Base-by-base conservation (phyloP, 2,329 filamentous ascomycete species). In the Apiospora malaysiana region DNA sequence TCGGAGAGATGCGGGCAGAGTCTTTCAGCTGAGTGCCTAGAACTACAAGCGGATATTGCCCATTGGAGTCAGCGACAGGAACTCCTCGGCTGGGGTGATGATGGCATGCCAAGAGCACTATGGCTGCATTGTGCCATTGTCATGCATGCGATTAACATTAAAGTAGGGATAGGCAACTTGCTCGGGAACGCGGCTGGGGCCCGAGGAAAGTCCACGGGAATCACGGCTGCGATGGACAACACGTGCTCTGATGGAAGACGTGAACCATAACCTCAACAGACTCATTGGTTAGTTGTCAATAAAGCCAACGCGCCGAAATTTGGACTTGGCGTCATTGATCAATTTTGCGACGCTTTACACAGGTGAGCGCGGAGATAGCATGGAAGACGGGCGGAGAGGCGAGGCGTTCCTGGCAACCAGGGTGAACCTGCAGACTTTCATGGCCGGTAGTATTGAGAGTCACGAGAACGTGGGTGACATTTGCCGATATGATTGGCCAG, bases 91-190 rank as follows among this genome's bases (percentile, higher is more conserved):
- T 63, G 56, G 32, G 56, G 32, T 63, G 27, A 63, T 63, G 56
- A 63, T 40, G 32, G 56, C 56, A 63, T 63, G 56, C 56, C 56
- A 63, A 63, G 56, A n/a, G 14, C 18, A 63, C 56, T 40, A 63
- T 32, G 56, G 21, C 56, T 63, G 56, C 18, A 63, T 40, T 40
- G 56, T 63, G 27, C 56, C 45, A 47, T 40, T 37, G 37, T 40
- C 37, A 8, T 63, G 56, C 32, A 40, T 40, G 56, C 32, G 21
- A 40, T 32, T n/a, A 32, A 14, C 56, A 40, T 63, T 63, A 10
- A 32, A 32, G 21, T 23, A 32, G 21, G 56, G 32, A 4, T 23
- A 21, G 32, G 18, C 37, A n/a, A 63, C 18, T 9, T 12, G 32
- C 32, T 63, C 18, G 18, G 56, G n/a, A 40, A 12, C 4, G 12